These are phyloP conservation scores for Suillus tomentosus DNA, from an alignment of 768 basidiomycete species.

Conservation along the genomic window DNA sequence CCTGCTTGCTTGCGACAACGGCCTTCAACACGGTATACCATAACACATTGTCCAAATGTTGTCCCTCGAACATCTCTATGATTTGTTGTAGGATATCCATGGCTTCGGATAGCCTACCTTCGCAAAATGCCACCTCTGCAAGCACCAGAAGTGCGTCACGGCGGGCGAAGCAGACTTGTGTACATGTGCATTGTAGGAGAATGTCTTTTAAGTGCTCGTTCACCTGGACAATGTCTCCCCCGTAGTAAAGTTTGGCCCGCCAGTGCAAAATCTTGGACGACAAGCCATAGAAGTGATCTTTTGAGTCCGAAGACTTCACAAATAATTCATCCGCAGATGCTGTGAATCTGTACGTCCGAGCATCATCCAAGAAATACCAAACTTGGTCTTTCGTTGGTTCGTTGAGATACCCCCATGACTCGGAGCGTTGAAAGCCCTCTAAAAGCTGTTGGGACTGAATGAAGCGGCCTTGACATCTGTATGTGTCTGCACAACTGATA, in stretches of 20 bases:
- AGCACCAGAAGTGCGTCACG: background rate
- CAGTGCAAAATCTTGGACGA: background rate
- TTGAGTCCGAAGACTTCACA: background rate
- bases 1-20: background rate
- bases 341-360: background rate
- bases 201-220: background rate
- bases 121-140: background rate
- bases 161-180: fast-evolving
- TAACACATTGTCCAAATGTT: background rate
- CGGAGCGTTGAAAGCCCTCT: background rate
- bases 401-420: background rate
- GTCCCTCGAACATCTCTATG: background rate
- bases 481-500: background rate
- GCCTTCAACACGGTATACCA: background rate
- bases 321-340: background rate
- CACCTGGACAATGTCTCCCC: background rate
- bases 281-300: background rate
- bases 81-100: background rate
- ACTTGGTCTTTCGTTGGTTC: background rate
- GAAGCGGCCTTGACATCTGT: background rate
- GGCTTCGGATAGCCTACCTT: background rate
- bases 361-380: background rate
- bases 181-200: background rate
- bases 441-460: background rate
- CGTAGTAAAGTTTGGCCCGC: background rate